These are phyloP conservation scores for Exophiala calicioides DNA, from an alignment of 2,329 filamentous ascomycete genomes.

Conservation along the genomic window DNA sequence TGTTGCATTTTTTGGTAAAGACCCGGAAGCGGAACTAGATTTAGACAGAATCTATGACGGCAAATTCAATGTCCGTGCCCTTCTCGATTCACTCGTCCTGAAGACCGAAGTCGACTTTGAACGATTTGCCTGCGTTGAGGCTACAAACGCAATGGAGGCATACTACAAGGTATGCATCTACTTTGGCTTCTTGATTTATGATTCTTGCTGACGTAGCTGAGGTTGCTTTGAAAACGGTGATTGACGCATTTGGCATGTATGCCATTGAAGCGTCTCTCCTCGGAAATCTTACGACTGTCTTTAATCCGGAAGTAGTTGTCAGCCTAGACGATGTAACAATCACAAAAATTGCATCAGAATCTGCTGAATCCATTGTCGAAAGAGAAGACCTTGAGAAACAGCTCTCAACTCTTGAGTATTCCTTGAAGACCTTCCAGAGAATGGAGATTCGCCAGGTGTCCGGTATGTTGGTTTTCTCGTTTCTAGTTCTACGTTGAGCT, in stretches of 20 bases:
- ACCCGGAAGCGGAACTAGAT: background rate
- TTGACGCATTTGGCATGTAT: slow-evolving; percentile 52
- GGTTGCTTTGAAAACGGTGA: slow-evolving; percentile 48
- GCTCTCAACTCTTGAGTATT: too few species aligned
- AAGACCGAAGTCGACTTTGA: slow-evolving; percentile 28
- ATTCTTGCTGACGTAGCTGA: slow-evolving; percentile 22
- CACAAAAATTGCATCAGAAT: slow-evolving; percentile 42
- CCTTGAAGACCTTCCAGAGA: too few species aligned
- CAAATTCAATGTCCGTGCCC: slow-evolving; percentile 16
- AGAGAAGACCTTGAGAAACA: slow-evolving; percentile 32
- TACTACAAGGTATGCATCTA: slow-evolving; percentile 45
- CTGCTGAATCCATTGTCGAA: slow-evolving; percentile 19
- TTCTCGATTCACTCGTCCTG: slow-evolving; percentile 33
- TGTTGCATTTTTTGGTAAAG: background rate
- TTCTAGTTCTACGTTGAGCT: too few species aligned
- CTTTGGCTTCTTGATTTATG: background rate
- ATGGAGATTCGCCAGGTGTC: too few species aligned
- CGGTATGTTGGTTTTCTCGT: too few species aligned
- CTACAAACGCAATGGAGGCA: slow-evolving; percentile 49
- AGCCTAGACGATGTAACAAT: slow-evolving; percentile 38
- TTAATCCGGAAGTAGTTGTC: slow-evolving; percentile 43
- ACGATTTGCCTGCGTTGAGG: slow-evolving; percentile 41
- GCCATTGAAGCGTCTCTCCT: slow-evolving; percentile 54
- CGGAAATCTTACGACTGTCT: slow-evolving; percentile 42
- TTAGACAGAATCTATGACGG: background rate